Evolutionary conservation across 2,329 filamentous ascomycete species (phyloP).

Genomic region (Penicillium sp.): DNA sequence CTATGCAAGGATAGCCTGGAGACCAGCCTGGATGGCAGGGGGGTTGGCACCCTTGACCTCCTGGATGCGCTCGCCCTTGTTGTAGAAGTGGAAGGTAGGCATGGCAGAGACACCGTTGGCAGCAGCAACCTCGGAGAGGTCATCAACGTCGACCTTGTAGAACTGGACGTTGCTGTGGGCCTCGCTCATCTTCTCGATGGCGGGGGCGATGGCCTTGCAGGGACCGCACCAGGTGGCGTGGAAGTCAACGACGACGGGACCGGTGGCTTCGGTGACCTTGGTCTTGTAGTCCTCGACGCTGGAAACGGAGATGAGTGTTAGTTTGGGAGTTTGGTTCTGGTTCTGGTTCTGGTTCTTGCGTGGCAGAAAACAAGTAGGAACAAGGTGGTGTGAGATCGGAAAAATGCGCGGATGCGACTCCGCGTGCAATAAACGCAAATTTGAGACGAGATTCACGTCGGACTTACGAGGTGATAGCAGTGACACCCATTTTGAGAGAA

Average conservation of each 20-base stretch:
- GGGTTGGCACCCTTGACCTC: slow-evolving; percentile 81
- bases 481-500: slow-evolving; percentile 28
- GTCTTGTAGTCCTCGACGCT: slow-evolving; percentile 61
- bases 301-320: slow-evolving; percentile 4
- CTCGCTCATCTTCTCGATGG: slow-evolving; percentile 64
- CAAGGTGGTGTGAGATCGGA: not conserved
- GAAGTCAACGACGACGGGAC: slow-evolving; percentile 75
- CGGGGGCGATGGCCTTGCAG: slow-evolving; percentile 85
- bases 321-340: not conserved
- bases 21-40: slow-evolving; percentile 55
- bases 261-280: slow-evolving; percentile 50
- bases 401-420: not conserved
- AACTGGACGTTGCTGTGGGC: slow-evolving; percentile 65
- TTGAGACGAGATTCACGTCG: not conserved
- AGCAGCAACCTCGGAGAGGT: slow-evolving; percentile 70
- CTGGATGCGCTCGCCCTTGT: slow-evolving; percentile 68
- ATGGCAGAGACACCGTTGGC: slow-evolving; percentile 83
- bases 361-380: too few species aligned
- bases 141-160: slow-evolving; percentile 88
- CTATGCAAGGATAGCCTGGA: slow-evolving; percentile 28
- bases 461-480: slow-evolving; percentile 30
- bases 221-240: slow-evolving; percentile 92
- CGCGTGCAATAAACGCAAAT: not conserved
- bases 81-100: slow-evolving; percentile 88
- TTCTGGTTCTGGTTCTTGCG: not conserved